A percentile compares a stretch with the other conserved stretches of the same genome.
phyloP scores from a whole-genome alignment of 2,329 filamentous ascomycete species.

The Calonectria multiphialidica region DNA sequence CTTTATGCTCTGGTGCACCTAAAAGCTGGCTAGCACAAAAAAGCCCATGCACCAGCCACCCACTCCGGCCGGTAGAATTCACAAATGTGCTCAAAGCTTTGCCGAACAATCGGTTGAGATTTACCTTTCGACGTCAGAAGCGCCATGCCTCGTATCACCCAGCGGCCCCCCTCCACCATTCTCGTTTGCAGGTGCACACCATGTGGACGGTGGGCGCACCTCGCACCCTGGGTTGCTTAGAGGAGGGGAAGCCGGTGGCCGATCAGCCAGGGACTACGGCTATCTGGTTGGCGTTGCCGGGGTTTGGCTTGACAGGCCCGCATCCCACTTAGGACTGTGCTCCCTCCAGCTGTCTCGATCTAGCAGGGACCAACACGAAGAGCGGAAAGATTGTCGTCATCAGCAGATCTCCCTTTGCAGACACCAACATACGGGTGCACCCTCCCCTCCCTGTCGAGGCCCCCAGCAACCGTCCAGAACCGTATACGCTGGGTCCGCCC shows the following conservation, averaged over 20 bases:
- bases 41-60: constrained; percentile 7
- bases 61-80: not conserved
- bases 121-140: constrained; percentile 2
- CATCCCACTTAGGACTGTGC: not conserved
- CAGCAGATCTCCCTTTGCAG: constrained; percentile 13
- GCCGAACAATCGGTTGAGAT: not conserved
- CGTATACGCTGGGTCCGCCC: not conserved
- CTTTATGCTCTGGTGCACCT: not conserved
- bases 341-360: constrained; percentile 15
- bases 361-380: constrained; percentile 15
- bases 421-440: not conserved
- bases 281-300: constrained; percentile 19
- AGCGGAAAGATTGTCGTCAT: not conserved
- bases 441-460: not conserved
- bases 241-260: constrained; percentile 17
- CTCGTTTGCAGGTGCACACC: constrained; percentile 6
- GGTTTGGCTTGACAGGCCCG: constrained; percentile 9
- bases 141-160: constrained; percentile 19
- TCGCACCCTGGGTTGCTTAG: not conserved
- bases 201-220: constrained; percentile 11
- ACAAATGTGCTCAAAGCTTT: constrained; percentile 2
- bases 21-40: not conserved
- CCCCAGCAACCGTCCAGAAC: not conserved
- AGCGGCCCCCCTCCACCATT: constrained; percentile 17
- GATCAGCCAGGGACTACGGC: constrained; percentile 20